phyloP scores from a whole-genome alignment of 2,329 filamentous ascomycete species.

The Talaromyces marneffei region DNA sequence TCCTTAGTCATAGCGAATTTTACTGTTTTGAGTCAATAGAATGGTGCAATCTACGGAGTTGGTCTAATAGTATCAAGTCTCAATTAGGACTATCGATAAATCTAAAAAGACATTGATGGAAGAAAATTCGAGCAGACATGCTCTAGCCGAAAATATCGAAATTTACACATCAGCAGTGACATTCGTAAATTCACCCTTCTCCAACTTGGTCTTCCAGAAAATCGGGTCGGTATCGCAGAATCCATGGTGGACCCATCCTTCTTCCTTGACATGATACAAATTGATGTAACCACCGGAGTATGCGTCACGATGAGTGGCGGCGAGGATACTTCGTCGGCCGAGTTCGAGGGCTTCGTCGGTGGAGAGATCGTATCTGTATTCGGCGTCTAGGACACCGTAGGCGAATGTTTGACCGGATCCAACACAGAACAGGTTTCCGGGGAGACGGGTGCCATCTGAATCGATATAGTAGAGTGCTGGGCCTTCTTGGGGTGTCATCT shows the following conservation, averaged over 20 bases:
- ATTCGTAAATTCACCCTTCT: slow-evolving; percentile 97
- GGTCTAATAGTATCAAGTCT: neutral
- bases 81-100: neutral
- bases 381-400: slow-evolving; percentile 93
- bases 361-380: slow-evolving; percentile 84
- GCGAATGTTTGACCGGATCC: slow-evolving; percentile 98
- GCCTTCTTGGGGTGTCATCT: slow-evolving; percentile 69
- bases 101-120: slow-evolving; percentile 2
- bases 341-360: slow-evolving; percentile 87
- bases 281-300: slow-evolving; percentile 99
- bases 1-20: neutral
- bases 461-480: slow-evolving; percentile 99
- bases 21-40: neutral
- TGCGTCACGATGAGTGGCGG: slow-evolving; percentile 94
- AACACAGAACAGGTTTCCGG: slow-evolving; percentile 96
- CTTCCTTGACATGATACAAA: slow-evolving; percentile 97
- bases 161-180: slow-evolving; percentile 66
- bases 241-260: slow-evolving; percentile 97
- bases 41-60: neutral
- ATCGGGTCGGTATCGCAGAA: slow-evolving; percentile 98
- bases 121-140: neutral
- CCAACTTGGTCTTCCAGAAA: slow-evolving; percentile 99
- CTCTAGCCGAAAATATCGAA: neutral
- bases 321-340: slow-evolving; percentile 85
- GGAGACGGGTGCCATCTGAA: slow-evolving; percentile 85